These are phyloP conservation scores for Talaromyces rugulosus DNA, from an alignment of 2,329 filamentous ascomycete genomes.

Conservation along the genomic window DNA sequence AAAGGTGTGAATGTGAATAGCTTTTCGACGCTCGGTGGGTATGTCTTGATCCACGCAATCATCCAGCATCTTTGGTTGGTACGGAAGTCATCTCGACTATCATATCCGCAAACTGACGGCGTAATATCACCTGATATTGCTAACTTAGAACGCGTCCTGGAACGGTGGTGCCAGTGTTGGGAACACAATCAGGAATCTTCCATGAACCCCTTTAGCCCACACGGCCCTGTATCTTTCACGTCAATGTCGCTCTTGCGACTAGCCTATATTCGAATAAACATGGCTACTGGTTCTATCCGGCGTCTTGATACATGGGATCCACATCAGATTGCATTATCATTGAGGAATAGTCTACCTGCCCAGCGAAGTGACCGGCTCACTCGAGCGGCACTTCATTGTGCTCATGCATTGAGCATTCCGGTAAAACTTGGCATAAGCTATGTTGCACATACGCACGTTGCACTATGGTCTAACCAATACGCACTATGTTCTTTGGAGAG, in stretches of 20 bases:
- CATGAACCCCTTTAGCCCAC: neutral
- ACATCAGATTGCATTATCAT: constrained; percentile 25
- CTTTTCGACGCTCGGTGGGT: neutral
- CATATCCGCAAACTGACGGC: neutral
- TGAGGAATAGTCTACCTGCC: constrained; percentile 32
- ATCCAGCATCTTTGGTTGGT: neutral
- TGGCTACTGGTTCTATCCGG: neutral
- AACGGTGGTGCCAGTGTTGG: neutral
- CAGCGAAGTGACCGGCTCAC: constrained; percentile 43
- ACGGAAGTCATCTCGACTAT: neutral
- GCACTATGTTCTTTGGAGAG: constrained; percentile 54
- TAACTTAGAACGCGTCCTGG: neutral
- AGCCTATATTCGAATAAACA: neutral
- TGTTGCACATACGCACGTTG: constrained; percentile 52
- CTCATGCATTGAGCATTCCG: constrained; percentile 54
- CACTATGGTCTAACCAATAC: constrained; percentile 57
- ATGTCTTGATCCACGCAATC: neutral
- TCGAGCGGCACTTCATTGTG: constrained; percentile 50
- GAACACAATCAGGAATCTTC: neutral
- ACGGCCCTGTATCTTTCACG: neutral
- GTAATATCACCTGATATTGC: neutral
- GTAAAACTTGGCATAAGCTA: constrained; percentile 53
- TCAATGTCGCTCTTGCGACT: neutral
- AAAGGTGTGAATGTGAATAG: neutral
- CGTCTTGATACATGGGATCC: neutral